A percentile compares a stretch with the other conserved stretches of the same genome.
phyloP scores from a whole-genome alignment of 176 grass and related monocot species.

The Lolium rigidum region DNA sequence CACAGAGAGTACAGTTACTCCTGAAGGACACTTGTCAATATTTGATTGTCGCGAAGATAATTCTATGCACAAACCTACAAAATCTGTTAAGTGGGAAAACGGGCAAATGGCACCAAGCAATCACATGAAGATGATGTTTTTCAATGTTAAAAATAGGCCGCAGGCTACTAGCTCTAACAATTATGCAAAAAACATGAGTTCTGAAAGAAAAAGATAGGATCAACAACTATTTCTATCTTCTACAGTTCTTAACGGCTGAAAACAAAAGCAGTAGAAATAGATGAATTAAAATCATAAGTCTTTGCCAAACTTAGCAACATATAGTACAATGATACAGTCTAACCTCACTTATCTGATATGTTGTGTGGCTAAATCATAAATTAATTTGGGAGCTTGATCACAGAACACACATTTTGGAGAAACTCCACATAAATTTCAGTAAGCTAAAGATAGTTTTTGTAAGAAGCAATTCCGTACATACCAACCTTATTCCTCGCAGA shows the following conservation, averaged over 20 bases:
- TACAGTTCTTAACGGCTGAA: not conserved
- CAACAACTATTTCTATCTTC: not conserved
- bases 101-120: not conserved
- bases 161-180: not conserved
- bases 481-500: not conserved
- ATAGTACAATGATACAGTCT: not conserved
- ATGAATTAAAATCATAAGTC: not conserved
- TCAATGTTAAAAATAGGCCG: not conserved
- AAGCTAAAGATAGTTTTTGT: not conserved
- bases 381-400: not conserved
- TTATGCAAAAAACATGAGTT: not conserved
- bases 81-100: not conserved
- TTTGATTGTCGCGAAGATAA: slow-evolving; percentile 13
- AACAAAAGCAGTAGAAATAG: not conserved
- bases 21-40: slow-evolving; percentile 17
- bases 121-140: not conserved
- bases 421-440: not conserved
- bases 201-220: not conserved
- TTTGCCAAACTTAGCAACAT: not conserved
- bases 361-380: not conserved
- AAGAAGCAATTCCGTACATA: not conserved
- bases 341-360: not conserved
- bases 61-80: slow-evolving; percentile 4
- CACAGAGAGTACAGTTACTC: not conserved
- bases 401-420: not conserved